phyloP scores from a whole-genome alignment of 768 basidiomycete species.

The Cystofilobasidium macerans region DNA sequence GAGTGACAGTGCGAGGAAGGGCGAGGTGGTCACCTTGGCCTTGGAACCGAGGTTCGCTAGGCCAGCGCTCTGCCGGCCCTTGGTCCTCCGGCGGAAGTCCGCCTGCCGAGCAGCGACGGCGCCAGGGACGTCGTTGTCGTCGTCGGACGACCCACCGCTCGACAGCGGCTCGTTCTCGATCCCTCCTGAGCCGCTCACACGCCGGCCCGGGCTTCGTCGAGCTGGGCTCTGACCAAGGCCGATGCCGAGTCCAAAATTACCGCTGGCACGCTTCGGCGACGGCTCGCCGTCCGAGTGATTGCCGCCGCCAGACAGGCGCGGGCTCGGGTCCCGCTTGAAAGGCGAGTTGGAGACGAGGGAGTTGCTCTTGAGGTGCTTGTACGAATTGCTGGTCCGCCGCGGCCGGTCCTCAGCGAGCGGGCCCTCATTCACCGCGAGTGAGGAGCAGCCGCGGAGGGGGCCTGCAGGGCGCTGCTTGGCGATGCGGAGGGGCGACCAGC shows the following conservation, averaged over 20 bases:
- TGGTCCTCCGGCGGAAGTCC: conserved; percentile 16
- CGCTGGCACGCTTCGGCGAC: background rate
- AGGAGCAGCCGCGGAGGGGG: background rate
- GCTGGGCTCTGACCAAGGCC: background rate
- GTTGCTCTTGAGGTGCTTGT: conserved; percentile 39
- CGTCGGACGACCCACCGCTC: conserved; percentile 14
- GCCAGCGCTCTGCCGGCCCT: conserved; percentile 21
- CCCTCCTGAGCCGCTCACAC: conserved; percentile 11
- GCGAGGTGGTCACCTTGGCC: conserved; percentile 23
- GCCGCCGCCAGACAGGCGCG: background rate
- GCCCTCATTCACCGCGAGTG: background rate
- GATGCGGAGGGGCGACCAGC: conserved; percentile 22
- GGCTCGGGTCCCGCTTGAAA: conserved; percentile 32
- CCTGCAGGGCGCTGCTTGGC: conserved; percentile 14
- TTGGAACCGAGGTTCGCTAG: conserved; percentile 14
- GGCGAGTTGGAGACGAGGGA: conserved; percentile 38
- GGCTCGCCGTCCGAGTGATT: background rate
- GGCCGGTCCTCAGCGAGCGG: background rate
- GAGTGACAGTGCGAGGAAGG: conserved; percentile 13
- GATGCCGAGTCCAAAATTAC: background rate
- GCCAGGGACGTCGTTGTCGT: conserved; percentile 2
- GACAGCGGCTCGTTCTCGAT: background rate
- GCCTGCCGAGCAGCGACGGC: background rate
- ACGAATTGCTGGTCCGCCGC: conserved; percentile 36
- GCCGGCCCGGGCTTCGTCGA: background rate